phyloP scores from a whole-genome alignment of 495 filamentous ascomycete genomes.

The Collariella sp. region DNA sequence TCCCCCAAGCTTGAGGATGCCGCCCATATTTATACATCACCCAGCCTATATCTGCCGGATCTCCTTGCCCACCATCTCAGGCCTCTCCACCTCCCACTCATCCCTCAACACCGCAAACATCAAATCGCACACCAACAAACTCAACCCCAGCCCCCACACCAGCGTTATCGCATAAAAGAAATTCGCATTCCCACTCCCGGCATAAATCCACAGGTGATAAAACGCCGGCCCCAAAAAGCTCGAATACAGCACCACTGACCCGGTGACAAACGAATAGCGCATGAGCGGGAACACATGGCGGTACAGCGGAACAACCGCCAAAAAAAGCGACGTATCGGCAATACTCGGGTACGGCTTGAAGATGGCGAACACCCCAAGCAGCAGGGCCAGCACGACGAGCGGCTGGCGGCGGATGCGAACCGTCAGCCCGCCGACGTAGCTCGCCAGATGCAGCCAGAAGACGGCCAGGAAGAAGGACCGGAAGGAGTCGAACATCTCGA shows the following conservation, averaged over 20 bases:
- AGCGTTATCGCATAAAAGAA: conserved; percentile 99
- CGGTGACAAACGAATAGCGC: conserved; percentile 84
- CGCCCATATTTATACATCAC: background rate
- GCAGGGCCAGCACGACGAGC: conserved; percentile 68
- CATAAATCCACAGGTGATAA: conserved; percentile 97
- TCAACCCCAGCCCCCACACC: conserved; percentile 87
- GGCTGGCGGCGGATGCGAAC: conserved; percentile 75
- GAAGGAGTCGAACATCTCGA: conserved; percentile 99
- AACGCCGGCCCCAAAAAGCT: conserved; percentile 88
- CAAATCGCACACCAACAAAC: conserved; percentile 67
- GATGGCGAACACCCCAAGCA: conserved; percentile 80
- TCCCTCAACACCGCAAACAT: conserved; percentile 84
- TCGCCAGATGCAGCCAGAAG: conserved; percentile 90
- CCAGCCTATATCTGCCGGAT: conserved; percentile 68
- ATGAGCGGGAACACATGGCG: conserved; percentile 90
- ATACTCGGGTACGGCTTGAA: conserved; percentile 97
- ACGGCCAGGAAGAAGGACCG: conserved; percentile 93
- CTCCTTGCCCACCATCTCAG: conserved; percentile 80
- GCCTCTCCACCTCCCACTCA: conserved; percentile 88
- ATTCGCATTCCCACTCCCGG: conserved; percentile 94
- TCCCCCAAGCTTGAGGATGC: too few species aligned
- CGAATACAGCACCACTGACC: conserved; percentile 74
- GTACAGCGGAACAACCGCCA: conserved; percentile 79
- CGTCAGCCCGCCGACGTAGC: conserved; percentile 77
- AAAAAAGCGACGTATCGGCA: conserved; percentile 73